phyloP scores from a whole-genome alignment of 177 flowering plant species.

The Vitis hybrid region DNA sequence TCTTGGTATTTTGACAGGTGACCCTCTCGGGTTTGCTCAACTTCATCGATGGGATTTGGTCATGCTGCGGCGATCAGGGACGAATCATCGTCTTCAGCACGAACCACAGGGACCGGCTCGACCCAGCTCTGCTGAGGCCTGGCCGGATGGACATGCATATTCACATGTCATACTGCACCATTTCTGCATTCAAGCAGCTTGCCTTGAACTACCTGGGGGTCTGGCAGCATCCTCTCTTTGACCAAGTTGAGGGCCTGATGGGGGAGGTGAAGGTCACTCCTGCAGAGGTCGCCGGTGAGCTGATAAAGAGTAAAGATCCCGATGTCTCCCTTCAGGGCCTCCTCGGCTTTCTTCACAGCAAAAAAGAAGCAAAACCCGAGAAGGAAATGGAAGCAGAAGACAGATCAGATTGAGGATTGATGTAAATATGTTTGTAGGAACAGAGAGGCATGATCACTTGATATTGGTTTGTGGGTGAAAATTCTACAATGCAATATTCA shows the following conservation, averaged over 20 bases:
- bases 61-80: constrained; percentile 36
- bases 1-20: constrained; percentile 10
- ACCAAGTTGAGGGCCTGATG: constrained; percentile 23
- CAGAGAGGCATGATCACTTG: no score
- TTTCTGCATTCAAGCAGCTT: constrained; percentile 24
- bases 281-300: constrained; percentile 37
- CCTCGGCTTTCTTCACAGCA: constrained; percentile 28
- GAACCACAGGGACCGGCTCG: constrained; percentile 36
- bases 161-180: constrained; percentile 37
- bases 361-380: neutral
- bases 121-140: constrained; percentile 36
- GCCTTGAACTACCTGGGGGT: constrained; percentile 32
- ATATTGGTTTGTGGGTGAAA: no score
- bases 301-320: constrained; percentile 32
- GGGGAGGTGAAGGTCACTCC: constrained; percentile 23
- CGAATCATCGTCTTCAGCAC: constrained; percentile 40
- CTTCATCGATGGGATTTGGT: constrained; percentile 45
- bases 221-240: constrained; percentile 16
- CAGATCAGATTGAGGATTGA: no score
- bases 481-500: no score
- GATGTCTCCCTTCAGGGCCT: constrained; percentile 28
- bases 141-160: constrained; percentile 44
- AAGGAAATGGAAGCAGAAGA: no score
- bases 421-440: no score
- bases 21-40: constrained; percentile 32